Conservation (phyloP, 495 filamentous ascomycete genomes). For the Penicillium pancosmium region DNA sequence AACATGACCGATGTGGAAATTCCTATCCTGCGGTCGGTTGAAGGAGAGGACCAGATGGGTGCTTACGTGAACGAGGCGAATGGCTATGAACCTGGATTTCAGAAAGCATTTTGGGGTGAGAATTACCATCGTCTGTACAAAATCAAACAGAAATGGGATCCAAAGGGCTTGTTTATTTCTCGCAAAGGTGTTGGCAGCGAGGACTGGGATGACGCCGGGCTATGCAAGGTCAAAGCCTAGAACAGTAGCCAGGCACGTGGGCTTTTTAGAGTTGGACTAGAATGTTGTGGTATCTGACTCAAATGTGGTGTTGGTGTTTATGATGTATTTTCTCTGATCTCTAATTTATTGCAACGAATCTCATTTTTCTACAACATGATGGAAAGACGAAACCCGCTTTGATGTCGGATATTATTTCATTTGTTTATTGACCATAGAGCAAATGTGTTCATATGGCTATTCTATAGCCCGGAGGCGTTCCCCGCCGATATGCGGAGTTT, state of each 20-base stretch:
- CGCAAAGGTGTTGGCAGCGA: conserved; percentile 36
- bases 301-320: background rate
- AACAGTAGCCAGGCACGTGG: background rate
- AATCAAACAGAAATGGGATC: conserved; percentile 45
- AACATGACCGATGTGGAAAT: conserved; percentile 44
- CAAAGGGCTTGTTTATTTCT: conserved; percentile 30
- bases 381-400: too few species aligned
- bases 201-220: conserved; percentile 36
- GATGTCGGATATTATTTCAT: too few species aligned
- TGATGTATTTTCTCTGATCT: background rate
- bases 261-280: background rate
- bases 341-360: too few species aligned
- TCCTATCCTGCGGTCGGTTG: conserved; percentile 44
- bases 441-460: too few species aligned
- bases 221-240: conserved; percentile 19
- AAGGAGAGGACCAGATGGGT: conserved; percentile 36
- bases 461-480: too few species aligned
- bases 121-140: conserved; percentile 48
- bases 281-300: background rate
- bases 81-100: conserved; percentile 47
- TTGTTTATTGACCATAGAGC: too few species aligned
- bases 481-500: too few species aligned
- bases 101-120: conserved; percentile 51
- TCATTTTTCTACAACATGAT: too few species aligned
- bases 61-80: conserved; percentile 56